These are phyloP conservation scores for Physcomitrium patens DNA, from an alignment of 225 moss, liverwort and hornwort genomes.

Conservation along the genomic window DNA sequence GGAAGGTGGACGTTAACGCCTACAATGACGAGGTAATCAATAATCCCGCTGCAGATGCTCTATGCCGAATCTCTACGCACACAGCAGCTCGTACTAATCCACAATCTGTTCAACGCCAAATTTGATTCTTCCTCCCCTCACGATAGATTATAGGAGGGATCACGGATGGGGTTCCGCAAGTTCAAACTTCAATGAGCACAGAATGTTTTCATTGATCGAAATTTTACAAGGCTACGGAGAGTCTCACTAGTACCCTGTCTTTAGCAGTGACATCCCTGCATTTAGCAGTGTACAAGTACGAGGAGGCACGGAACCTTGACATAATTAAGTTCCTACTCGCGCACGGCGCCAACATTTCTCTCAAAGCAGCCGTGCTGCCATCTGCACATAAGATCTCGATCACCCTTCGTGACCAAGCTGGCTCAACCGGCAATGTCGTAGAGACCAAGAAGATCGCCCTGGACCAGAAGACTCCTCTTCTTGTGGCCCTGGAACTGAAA, in stretches of 20 bases:
- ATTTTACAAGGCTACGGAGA: no score
- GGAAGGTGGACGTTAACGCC: constrained; percentile 54
- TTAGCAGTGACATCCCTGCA: constrained; percentile 85
- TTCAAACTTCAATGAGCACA: neutral
- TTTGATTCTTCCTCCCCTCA: no score
- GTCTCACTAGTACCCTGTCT: neutral
- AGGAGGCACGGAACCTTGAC: constrained; percentile 65
- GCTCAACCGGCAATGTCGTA: constrained; percentile 15
- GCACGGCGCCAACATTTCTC: no score
- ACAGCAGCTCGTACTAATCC: no score
- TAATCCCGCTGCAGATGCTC: neutral
- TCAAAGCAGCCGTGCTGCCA: no score
- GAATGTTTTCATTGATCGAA: no score
- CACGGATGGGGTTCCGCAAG: neutral
- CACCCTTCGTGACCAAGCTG: no score
- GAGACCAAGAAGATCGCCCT: constrained; percentile 79
- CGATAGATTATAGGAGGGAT: no score
- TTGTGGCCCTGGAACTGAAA: constrained; percentile 89
- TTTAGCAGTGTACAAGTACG: constrained; percentile 92
- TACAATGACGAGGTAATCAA: constrained; percentile 60
- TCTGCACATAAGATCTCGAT: no score
- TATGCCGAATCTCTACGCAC: neutral
- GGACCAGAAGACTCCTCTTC: constrained; percentile 85
- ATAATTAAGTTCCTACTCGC: no score
- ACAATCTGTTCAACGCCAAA: no score